A percentile compares a stretch with the other conserved stretches of the same genome.
These are phyloP conservation scores for Blastobotrys aristatus DNA, from an alignment of 1,139 yeast genomes.

Conservation along the genomic window DNA sequence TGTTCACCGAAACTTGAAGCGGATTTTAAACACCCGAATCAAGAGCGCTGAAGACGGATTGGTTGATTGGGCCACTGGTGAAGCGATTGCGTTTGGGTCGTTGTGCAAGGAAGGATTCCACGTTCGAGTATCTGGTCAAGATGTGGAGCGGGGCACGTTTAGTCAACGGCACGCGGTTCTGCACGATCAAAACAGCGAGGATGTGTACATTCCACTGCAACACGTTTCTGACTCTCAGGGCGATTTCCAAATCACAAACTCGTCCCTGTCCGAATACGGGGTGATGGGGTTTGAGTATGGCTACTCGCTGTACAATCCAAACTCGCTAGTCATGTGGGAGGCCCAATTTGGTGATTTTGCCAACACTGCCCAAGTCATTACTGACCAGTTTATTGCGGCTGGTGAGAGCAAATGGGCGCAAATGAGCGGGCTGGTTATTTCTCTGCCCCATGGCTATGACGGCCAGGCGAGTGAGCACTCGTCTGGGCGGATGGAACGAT, in stretches of 20 bases:
- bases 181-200: constrained; percentile 86
- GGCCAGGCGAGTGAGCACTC: constrained; percentile 99
- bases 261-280: constrained; percentile 94
- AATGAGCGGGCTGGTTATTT: constrained; percentile 88
- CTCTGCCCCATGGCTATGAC: constrained; percentile 96
- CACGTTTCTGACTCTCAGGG: constrained; percentile 74
- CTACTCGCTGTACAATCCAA: constrained; percentile 92
- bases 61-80: constrained; percentile 98
- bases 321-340: constrained; percentile 94
- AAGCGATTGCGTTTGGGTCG: constrained; percentile 93
- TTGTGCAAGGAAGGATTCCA: constrained; percentile 87
- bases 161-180: constrained; percentile 97
- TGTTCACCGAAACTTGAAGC: constrained; percentile 88
- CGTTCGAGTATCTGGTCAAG: constrained; percentile 96
- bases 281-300: constrained; percentile 98
- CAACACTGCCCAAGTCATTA: constrained; percentile 93
- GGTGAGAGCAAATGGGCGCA: constrained; percentile 98
- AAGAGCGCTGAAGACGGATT: constrained; percentile 82
- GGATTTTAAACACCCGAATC: constrained; percentile 80
- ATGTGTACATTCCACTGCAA: constrained; percentile 74
- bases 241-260: constrained; percentile 79
- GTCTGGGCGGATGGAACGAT: constrained; percentile 92
- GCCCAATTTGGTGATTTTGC: constrained; percentile 99
- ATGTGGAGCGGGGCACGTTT: constrained; percentile 99
- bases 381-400: constrained; percentile 91